Evolutionary conservation across 768 basidiomycete genomes (phyloP).

Genomic region (Coprinopsis cinerea): DNA sequence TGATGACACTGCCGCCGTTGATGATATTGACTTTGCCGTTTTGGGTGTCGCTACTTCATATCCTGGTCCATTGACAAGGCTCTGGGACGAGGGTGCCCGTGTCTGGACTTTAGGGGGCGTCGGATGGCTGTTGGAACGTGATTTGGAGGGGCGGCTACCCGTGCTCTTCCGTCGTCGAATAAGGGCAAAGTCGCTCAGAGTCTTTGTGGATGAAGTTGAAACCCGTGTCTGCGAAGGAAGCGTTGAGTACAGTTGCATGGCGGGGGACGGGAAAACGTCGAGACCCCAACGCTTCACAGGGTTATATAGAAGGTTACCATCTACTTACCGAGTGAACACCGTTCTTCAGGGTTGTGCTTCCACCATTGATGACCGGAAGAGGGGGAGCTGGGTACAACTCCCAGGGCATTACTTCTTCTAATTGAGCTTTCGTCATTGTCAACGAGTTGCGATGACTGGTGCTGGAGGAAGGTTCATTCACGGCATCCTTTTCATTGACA

Average conservation of each 20-base stretch:
- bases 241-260: not conserved
- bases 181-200: constrained; percentile 22
- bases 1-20: not conserved
- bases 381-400: constrained; percentile 24
- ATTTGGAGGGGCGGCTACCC: constrained; percentile 10
- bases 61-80: not conserved
- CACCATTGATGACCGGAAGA: constrained; percentile 6
- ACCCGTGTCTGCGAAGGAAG: constrained; percentile 19
- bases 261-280: not conserved
- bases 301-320: not conserved
- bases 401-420: constrained; percentile 28
- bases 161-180: constrained; percentile 14
- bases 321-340: constrained; percentile 11
- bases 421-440: constrained; percentile 16
- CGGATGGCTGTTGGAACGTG: not conserved
- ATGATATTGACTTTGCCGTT: not conserved
- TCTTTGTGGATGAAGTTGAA: constrained; percentile 23
- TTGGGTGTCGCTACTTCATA: not conserved
- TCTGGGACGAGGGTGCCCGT: constrained; percentile 2
- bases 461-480: constrained; percentile 8
- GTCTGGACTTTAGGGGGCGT: not conserved
- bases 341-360: constrained; percentile 6
- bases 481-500: too few relatives aligned
- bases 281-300: not conserved
- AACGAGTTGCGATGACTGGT: constrained; percentile 18